Evolutionary conservation across 257 asterid genomes (phyloP).

Genomic region (Thymus quinquecostatus): DNA sequence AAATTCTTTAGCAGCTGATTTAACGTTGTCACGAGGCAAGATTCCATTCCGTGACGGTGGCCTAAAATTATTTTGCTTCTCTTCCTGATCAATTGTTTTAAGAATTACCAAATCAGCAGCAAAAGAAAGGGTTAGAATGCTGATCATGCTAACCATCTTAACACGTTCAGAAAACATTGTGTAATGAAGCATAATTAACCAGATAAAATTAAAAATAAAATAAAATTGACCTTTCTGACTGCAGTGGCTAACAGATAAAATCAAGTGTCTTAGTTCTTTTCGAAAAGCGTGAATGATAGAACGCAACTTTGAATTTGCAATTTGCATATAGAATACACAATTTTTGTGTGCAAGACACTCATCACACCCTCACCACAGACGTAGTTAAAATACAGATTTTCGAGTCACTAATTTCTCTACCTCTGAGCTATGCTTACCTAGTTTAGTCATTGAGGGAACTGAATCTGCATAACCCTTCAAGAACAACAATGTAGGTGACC

Average conservation of each 20-base stretch:
- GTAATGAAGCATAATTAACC: neutral
- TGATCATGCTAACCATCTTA: neutral
- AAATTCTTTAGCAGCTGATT: too few relatives aligned
- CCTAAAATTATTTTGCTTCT: too few relatives aligned
- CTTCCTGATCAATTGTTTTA: too few relatives aligned
- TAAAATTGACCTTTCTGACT: neutral
- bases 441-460: slow-evolving; percentile 84
- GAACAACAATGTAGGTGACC: slow-evolving; percentile 95
- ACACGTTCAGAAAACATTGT: slow-evolving; percentile 3
- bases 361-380: slow-evolving; percentile 16
- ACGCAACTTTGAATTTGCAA: too few relatives aligned
- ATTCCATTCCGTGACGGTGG: too few relatives aligned
- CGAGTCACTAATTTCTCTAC: slow-evolving; percentile 12
- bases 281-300: slow-evolving; percentile 14
- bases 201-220: slow-evolving; percentile 1
- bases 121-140: slow-evolving; percentile 10
- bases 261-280: slow-evolving; percentile 7
- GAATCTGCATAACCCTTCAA: slow-evolving; percentile 96
- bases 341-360: slow-evolving; percentile 17
- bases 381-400: slow-evolving; percentile 3
- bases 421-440: slow-evolving; percentile 53
- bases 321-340: too few relatives aligned
- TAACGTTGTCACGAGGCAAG: too few relatives aligned
- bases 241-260: slow-evolving; percentile 6
- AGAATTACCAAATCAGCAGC: too few relatives aligned